Percentiles rank a stretch among this genome's conserved stretches.
phyloP scores from a whole-genome alignment of 768 basidiomycete genomes.

The Podaxis pistillaris region DNA sequence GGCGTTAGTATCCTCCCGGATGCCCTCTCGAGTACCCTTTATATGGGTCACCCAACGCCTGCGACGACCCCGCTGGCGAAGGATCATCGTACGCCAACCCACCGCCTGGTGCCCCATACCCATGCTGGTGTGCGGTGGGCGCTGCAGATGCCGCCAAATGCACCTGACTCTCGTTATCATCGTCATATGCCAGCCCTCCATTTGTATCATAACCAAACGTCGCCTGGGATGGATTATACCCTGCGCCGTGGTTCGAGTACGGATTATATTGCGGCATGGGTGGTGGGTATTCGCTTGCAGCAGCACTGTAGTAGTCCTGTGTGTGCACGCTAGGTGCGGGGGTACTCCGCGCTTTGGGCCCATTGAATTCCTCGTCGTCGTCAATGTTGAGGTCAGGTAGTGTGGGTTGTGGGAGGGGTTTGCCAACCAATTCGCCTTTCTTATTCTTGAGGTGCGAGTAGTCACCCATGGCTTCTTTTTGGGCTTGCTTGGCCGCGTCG shows the following conservation, averaged over 20 bases:
- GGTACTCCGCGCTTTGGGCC: slow-evolving; percentile 49
- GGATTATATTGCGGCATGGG: slow-evolving; percentile 79
- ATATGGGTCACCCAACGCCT: slow-evolving; percentile 7
- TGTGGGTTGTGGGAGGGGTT: slow-evolving; percentile 89
- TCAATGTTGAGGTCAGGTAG: slow-evolving; percentile 90
- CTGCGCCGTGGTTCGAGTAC: slow-evolving; percentile 57
- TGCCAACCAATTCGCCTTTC: slow-evolving; percentile 80
- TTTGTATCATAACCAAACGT: slow-evolving; percentile 52
- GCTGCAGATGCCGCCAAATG: slow-evolving; percentile 61
- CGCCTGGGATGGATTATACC: slow-evolving; percentile 58
- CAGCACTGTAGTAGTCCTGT: slow-evolving; percentile 53
- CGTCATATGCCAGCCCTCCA: slow-evolving; percentile 41
- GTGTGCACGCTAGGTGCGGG: slow-evolving; percentile 55
- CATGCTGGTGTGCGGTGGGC: slow-evolving; percentile 40
- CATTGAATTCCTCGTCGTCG: slow-evolving; percentile 66
- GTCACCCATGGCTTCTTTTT: slow-evolving; percentile 90
- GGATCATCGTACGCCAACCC: slow-evolving; percentile 39
- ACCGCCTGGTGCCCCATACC: slow-evolving; percentile 20
- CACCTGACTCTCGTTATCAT: slow-evolving; percentile 65
- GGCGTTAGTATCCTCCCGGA: neutral
- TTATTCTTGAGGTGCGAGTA: slow-evolving; percentile 91
- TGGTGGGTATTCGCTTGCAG: slow-evolving; percentile 50
- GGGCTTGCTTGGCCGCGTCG: slow-evolving; percentile 77
- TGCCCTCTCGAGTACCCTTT: slow-evolving; percentile 6
- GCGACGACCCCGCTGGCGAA: slow-evolving; percentile 16